These are phyloP conservation scores for Hippophae rhamnoides DNA, from an alignment of 306 rosid species.

Conservation along the genomic window DNA sequence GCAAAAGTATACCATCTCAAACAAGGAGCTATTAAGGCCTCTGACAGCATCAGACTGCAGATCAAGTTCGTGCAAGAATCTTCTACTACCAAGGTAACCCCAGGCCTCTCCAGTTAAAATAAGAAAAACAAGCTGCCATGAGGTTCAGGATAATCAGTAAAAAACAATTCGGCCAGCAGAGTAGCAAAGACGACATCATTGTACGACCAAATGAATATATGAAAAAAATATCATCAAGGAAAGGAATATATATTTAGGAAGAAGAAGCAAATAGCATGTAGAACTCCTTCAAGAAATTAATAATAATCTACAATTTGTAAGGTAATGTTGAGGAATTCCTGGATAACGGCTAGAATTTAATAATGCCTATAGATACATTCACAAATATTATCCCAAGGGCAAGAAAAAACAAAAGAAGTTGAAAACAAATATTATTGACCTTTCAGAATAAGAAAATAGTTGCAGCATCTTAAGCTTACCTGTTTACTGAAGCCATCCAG, in stretches of 20 bases:
- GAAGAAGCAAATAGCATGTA: no score
- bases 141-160: conserved; percentile 34
- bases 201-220: background rate
- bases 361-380: no score
- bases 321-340: no score
- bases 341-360: no score
- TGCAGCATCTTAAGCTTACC: conserved; percentile 36
- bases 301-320: no score
- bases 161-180: background rate
- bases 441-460: background rate
- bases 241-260: no score
- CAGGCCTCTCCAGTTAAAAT: conserved; percentile 87
- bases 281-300: no score
- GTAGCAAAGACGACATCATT: no score
- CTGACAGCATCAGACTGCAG: conserved; percentile 70
- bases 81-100: conserved; percentile 98
- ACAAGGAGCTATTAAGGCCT: conserved; percentile 58
- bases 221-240: background rate
- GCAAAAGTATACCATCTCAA: conserved; percentile 56
- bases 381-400: no score
- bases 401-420: no score
- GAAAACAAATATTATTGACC: background rate
- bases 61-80: conserved; percentile 81
- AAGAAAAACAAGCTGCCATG: conserved; percentile 75
- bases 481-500: conserved; percentile 57